Base-by-base conservation (phyloP, 495 filamentous ascomycete species). In the Hapsidospora chrysogenum region DNA sequence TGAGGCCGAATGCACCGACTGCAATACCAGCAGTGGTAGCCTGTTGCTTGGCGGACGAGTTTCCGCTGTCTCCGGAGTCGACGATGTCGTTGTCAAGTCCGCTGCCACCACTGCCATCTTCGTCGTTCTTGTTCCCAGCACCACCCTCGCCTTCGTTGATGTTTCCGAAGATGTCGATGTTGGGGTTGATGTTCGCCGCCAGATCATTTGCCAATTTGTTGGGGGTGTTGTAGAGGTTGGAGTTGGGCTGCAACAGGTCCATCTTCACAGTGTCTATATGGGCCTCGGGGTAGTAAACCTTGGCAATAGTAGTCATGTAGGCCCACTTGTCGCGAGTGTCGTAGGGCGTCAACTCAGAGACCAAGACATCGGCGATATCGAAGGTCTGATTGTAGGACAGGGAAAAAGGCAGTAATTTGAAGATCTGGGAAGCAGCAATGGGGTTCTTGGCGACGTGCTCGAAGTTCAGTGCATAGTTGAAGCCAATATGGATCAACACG, bases 21-120 rank as follows among this genome's bases (percentile, higher is more conserved):
- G 74, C 82, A 51, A 95, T 84, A 43, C 78, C 85, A 31, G 83
- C 79, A n/a, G 80, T 87, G 47, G 78, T 80, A 36, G 73, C 72
- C 34, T 69, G 70, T 33, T 84, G 71, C 17, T 67, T 60, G 20
- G 71, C 66, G 31, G 41, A 49, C 42, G 58, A 46, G 37, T 53
- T 61, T 8, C 43, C 39, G 37, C 13, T 39, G 9, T 31, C 31
- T 20, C 56, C 61, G 11, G 23, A 26, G 23, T 26, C 23, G 33
- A 43, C 20, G 43, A 35, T 29, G 43, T 47, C 9, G 47, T 19
- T 33, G 31, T 32, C 40, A 37, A 40, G 39, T 21, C 47, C 0
- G 17, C 13, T 38, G n/a, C 39, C 37, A 23, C 34, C 44, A 26
- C 37, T 39, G 9, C 31, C 45, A n/a, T 37, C 52, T 26, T 45